Conservation (phyloP, 345 rosid genomes). For the Arabis hirsuta region DNA sequence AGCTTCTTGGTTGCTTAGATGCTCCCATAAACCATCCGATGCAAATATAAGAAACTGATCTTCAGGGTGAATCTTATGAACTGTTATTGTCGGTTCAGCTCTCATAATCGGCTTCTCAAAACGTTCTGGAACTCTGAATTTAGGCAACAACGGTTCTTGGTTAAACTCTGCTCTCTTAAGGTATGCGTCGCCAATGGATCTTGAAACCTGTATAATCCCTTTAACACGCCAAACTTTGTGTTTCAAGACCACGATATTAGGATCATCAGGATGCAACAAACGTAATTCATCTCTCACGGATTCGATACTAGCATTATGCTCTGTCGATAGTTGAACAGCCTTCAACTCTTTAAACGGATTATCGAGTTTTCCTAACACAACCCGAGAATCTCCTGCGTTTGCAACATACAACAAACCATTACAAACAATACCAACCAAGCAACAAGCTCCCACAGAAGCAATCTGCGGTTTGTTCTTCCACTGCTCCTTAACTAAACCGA, state of each 20-base stretch:
- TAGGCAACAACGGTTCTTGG: slow-evolving; percentile 77
- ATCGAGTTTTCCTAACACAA: slow-evolving; percentile 71
- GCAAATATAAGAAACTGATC: slow-evolving; percentile 96
- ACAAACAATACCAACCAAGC: slow-evolving; percentile 86
- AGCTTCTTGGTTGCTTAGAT: slow-evolving; percentile 91
- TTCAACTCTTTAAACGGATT: slow-evolving; percentile 60
- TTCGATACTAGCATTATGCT: slow-evolving; percentile 87
- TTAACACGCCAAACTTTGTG: slow-evolving; percentile 98
- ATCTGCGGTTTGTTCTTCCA: slow-evolving; percentile 79
- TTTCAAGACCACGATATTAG: slow-evolving; percentile 85
- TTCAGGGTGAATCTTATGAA: slow-evolving; percentile 71
- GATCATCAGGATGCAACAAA: slow-evolving; percentile 91
- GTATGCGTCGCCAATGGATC: slow-evolving; percentile 98
- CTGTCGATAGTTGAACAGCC: slow-evolving; percentile 84
- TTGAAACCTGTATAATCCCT: slow-evolving; percentile 95
- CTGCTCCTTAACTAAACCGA: slow-evolving; percentile 65
- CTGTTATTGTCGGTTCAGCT: slow-evolving; percentile 84
- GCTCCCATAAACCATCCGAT: slow-evolving; percentile 98
- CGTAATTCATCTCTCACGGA: slow-evolving; percentile 93
- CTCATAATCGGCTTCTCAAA: slow-evolving; percentile 79
- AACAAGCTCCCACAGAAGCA: slow-evolving; percentile 95
- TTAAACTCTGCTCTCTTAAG: slow-evolving; percentile 87
- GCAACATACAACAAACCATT: slow-evolving; percentile 81
- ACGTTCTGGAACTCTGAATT: slow-evolving; percentile 75
- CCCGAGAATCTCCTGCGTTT: slow-evolving; percentile 97